phyloP scores from a whole-genome alignment of 2,329 filamentous ascomycete species.

The Colletotrichum sp. region DNA sequence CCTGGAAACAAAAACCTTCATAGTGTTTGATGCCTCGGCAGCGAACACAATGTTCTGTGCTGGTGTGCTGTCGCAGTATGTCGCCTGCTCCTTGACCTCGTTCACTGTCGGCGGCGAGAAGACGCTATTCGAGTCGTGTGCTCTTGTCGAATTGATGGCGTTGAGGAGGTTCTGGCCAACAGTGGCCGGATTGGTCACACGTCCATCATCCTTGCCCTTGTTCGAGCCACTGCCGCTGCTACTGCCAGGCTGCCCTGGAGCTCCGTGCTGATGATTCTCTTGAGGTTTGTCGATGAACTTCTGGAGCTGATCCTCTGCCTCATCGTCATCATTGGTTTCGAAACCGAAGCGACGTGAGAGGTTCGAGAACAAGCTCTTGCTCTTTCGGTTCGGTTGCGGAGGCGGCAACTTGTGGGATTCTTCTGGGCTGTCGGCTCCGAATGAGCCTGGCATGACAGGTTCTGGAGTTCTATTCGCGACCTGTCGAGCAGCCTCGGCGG shows the following conservation, averaged over 20 bases:
- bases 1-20: constrained; percentile 75
- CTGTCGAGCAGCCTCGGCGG: constrained; percentile 42
- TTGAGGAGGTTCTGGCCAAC: constrained; percentile 76
- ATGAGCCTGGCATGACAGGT: constrained; percentile 75
- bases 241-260: neutral
- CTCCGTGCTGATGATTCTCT: constrained; percentile 18
- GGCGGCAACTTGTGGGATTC: constrained; percentile 34
- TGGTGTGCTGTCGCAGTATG: constrained; percentile 83
- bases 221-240: constrained; percentile 1
- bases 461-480: constrained; percentile 42
- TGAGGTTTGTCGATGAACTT: constrained; percentile 46
- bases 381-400: constrained; percentile 41
- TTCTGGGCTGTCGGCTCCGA: constrained; percentile 67
- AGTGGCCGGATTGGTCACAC: constrained; percentile 63
- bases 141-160: constrained; percentile 78
- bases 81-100: constrained; percentile 79
- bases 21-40: constrained; percentile 72
- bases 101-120: constrained; percentile 75
- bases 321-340: constrained; percentile 51
- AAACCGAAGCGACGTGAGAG: constrained; percentile 73
- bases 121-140: constrained; percentile 76
- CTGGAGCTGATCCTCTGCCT: constrained; percentile 47
- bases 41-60: constrained; percentile 75
- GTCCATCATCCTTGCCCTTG: constrained; percentile 47
- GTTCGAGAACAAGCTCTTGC: constrained; percentile 69